phyloP scores from a whole-genome alignment of 75 land plant genomes.

The Cunninghamia lanceolata region DNA sequence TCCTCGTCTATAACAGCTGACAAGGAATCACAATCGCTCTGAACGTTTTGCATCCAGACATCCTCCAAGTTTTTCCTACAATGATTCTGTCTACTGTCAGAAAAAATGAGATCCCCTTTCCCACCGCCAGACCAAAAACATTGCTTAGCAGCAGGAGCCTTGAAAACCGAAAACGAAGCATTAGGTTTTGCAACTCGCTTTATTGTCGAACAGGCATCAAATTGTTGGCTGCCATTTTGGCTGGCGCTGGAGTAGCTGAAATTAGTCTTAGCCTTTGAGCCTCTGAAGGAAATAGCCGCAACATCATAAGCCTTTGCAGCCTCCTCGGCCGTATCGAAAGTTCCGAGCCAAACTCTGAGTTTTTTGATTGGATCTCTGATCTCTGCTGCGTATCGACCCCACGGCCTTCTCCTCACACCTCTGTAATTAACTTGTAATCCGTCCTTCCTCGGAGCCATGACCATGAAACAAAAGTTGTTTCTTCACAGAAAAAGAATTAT shows the following conservation, averaged over 20 bases:
- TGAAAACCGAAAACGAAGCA: neutral
- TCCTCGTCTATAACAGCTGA: neutral
- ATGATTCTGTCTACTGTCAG: neutral
- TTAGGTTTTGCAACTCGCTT: neutral
- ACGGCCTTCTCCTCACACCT: constrained; percentile 24
- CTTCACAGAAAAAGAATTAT: no score
- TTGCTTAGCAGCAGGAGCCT: no score
- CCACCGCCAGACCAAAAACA: neutral
- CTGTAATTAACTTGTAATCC: neutral
- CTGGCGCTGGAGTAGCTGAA: constrained; percentile 7
- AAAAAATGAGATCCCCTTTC: neutral
- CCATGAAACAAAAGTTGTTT: no score
- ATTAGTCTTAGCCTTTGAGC: constrained; percentile 42
- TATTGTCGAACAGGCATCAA: neutral
- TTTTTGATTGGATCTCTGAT: constrained; percentile 26
- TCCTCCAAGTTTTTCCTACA: neutral
- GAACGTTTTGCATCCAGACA: neutral
- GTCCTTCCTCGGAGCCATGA: neutral
- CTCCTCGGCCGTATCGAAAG: constrained; percentile 43
- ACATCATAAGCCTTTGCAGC: constrained; percentile 41
- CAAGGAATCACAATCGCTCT: constrained; percentile 8
- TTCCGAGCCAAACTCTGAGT: constrained; percentile 34
- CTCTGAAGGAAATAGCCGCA: constrained; percentile 41
- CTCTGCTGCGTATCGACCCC: constrained; percentile 34
- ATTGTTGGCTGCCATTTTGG: neutral